Base-by-base conservation (phyloP, 371 early-diverging fungal genomes). In the Actinomucor elegans region DNA sequence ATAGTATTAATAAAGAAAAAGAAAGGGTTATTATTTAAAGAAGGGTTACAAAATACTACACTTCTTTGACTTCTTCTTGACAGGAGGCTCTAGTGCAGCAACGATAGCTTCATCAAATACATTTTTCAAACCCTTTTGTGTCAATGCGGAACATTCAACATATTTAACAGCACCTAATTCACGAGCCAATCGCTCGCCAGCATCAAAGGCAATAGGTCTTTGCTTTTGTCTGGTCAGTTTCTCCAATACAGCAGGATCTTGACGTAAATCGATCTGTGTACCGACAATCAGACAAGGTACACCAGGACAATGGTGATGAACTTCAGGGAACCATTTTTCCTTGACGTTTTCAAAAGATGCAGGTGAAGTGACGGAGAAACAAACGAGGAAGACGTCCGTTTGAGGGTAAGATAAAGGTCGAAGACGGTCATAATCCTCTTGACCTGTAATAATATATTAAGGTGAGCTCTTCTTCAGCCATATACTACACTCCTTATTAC, bases 61-160 rank as follows among this genome's bases (percentile, higher is more conserved):
- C 80, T 87, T 88, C 61, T 74, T 83, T 64, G 87, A 85, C 76
- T 90, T 87, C 80, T 87, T 88, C 58, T 86, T 79, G 21, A 83
- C 80, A 27, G 96, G 97, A 24, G 98, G 98, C 57, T 95, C 96
- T 58, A 98, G 67, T 28, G 97, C 98, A 18, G 97, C 98, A 27
- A 97, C 94, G 62, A 98, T 97, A 14, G 98, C 98, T 70, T 98
- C 97, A 66, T 97, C 98, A 83, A 98, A 98, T 27, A 99, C 98
- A 69, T 99, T 96, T 76, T 97, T 95, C 57, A 99, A 79, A 11
- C 99, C 88, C 65, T 89, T 87, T 69, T 96, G 98, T 34, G 97
- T 97, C 61, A 96, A 74, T 32, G 99, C 96, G 44, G 96, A 96
- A 67, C 98, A 99, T 66, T 99, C 99, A 35, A 99, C 91, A 71